Evolutionary conservation across 1,284 basidiomycete species (phyloP).

Genomic region (Trichosporon ovoides): DNA sequence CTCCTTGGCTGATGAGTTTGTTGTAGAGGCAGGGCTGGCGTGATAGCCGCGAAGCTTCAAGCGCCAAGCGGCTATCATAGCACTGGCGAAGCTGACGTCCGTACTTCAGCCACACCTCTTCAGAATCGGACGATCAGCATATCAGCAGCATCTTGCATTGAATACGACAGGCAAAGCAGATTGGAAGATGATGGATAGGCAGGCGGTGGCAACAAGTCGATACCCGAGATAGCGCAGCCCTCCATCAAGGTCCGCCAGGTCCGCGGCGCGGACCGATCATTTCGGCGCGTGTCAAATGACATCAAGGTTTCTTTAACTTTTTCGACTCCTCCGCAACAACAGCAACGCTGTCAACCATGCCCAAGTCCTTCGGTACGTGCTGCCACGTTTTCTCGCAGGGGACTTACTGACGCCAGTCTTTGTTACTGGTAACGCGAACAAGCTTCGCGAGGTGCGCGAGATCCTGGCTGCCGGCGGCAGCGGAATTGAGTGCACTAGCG

Average conservation of each 20-base stretch:
- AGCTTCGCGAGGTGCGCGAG: slow-evolving; percentile 75
- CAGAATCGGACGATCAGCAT: too few relatives aligned
- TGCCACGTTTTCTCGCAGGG: too few relatives aligned
- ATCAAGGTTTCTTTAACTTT: slow-evolving; percentile 1
- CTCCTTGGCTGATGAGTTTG: too few relatives aligned
- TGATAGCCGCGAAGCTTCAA: too few relatives aligned
- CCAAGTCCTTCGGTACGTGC: slow-evolving; percentile 19
- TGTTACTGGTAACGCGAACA: slow-evolving; percentile 92
- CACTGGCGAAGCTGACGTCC: too few relatives aligned
- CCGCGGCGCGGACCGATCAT: neutral
- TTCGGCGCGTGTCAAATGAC: neutral
- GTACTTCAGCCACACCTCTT: too few relatives aligned
- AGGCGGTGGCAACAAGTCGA: too few relatives aligned
- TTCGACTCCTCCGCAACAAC: neutral
- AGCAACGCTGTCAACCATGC: slow-evolving; percentile 2
- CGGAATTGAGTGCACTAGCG: slow-evolving; percentile 38
- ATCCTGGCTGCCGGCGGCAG: slow-evolving; percentile 42
- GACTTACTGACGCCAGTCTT: slow-evolving; percentile 58
- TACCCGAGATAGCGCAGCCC: too few relatives aligned
- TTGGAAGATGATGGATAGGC: too few relatives aligned
- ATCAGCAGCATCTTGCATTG: too few relatives aligned
- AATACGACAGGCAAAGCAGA: too few relatives aligned
- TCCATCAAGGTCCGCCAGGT: neutral
- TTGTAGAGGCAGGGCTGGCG: neutral
- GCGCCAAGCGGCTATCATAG: too few relatives aligned